Conservation (phyloP, 2,329 filamentous ascomycete species). For the Periglandula ipomoeae region DNA sequence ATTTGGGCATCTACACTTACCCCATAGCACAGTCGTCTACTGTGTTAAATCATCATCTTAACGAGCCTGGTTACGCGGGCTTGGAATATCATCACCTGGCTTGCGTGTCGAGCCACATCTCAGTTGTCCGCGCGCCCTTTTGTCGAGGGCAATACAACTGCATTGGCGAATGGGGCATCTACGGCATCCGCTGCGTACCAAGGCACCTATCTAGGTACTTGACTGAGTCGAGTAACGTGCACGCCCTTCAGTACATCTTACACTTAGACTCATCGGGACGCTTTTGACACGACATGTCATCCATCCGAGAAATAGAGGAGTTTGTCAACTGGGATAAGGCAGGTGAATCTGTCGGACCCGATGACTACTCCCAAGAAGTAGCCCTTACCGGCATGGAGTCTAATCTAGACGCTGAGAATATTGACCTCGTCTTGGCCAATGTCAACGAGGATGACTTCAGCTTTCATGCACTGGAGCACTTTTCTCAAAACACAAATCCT, state of each 20-base stretch:
- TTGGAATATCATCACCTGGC: background rate
- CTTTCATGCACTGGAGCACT: constrained; percentile 51
- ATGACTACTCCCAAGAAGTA: constrained; percentile 22
- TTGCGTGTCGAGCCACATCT: background rate
- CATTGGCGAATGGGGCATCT: constrained; percentile 9
- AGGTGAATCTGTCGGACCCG: constrained; percentile 27
- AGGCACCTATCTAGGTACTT: too few relatives aligned
- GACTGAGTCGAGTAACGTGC: constrained; percentile 4
- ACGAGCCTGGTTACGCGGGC: too few relatives aligned
- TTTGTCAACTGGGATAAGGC: constrained; percentile 55
- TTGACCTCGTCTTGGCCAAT: constrained; percentile 47
- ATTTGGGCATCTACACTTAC: too few relatives aligned
- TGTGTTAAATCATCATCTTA: too few relatives aligned
- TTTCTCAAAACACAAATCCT: constrained; percentile 30
- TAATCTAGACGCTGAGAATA: constrained; percentile 25
- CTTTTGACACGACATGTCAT: constrained; percentile 19
- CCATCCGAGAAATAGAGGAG: constrained; percentile 47
- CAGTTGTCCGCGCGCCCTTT: background rate
- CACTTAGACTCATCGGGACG: constrained; percentile 12
- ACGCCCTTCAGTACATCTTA: constrained; percentile 1
- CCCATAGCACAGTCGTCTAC: too few relatives aligned
- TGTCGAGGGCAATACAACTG: background rate
- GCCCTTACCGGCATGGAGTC: constrained; percentile 26
- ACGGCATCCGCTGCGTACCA: too few relatives aligned
- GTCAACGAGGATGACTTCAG: constrained; percentile 51